Evolutionary conservation across 2,329 filamentous ascomycete genomes (phyloP), one percentile per base, ranked within the genome.

Genomic region (Xylaria sp.): DNA sequence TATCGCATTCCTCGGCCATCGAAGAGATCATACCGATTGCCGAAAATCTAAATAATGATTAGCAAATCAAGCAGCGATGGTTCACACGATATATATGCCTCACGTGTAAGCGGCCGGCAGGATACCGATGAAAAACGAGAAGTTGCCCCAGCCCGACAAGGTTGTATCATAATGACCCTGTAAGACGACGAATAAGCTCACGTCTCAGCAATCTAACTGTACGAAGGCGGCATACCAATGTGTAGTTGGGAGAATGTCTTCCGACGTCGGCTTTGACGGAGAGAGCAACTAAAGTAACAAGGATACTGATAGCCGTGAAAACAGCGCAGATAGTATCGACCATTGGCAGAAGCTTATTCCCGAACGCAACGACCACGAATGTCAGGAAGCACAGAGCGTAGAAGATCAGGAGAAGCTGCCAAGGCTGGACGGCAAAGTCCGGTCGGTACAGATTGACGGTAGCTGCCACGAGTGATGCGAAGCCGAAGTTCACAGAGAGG

Each of bases 121-220:
- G 10, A 89, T 81, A 26, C 88, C 88, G 67, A 90, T 89, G 77
- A 88, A 89, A 77, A 90, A 89, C 0, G 85, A 86, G 73, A 90
- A 89, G 15, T 79, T 80, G 2, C 84, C 84, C 86, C 87, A 90
- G 9, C 88, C 88, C 0, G 86, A 84, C 13, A 88, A 79, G 4
- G 80, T 81, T 1, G 81, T 82, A 69, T 89, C 87, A 72, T 88
- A 90, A 68, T 88, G 80, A 0, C 85, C 84, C n/a, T 80, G 49
- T 51, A 10, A 36, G 54, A 65, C 38, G 15, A 64, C 26, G 40
- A 54, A 10, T 67, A 54, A 36, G 42, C 9, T 20, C 23, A 51
- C 17, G 15, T 38, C n/a, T 57, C 26, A 20, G 20, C 31, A 17
- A 63, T 51, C 17, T 40, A 33, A 33, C 23, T 23, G 42, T n/a